Conservation (phyloP, 495 filamentous ascomycete species). For the Aspergillus kassunensis region DNA sequence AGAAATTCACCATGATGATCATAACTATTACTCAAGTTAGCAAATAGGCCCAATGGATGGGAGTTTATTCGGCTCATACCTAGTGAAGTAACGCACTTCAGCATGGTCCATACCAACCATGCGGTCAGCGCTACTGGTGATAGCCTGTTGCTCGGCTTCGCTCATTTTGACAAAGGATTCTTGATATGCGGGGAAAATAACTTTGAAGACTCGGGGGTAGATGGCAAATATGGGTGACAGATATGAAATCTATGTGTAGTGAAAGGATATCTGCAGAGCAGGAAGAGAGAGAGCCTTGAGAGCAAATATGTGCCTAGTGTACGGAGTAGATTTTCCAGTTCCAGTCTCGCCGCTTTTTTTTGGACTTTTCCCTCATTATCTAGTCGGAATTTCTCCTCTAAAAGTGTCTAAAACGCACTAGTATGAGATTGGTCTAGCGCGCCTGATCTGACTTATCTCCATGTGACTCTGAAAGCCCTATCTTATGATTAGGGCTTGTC, state of each 20-base stretch:
- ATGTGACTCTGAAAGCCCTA: constrained; percentile 20
- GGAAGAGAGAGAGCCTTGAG: constrained; percentile 10
- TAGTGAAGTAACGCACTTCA: constrained; percentile 97
- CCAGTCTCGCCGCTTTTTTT: constrained; percentile 31
- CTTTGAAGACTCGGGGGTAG: background rate
- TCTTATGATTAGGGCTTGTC: constrained; percentile 15
- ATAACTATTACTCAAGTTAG: constrained; percentile 57
- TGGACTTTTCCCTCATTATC: constrained; percentile 19
- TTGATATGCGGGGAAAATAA: background rate
- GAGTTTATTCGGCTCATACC: constrained; percentile 57
- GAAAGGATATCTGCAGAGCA: constrained; percentile 5
- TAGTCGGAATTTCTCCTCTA: constrained; percentile 25
- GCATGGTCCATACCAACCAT: constrained; percentile 71
- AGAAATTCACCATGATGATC: constrained; percentile 79
- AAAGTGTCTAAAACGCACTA: constrained; percentile 6
- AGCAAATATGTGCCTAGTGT: background rate
- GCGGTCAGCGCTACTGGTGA: constrained; percentile 46
- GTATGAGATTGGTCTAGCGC: constrained; percentile 8
- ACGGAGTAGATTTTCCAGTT: constrained; percentile 4
- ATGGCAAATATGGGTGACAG: background rate
- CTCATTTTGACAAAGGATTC: constrained; percentile 28
- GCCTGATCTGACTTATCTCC: constrained; percentile 4
- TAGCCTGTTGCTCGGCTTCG: constrained; percentile 24
- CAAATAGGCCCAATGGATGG: constrained; percentile 19
- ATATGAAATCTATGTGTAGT: constrained; percentile 12